Evolutionary conservation across 345 rosid species (phyloP).

Genomic region (Microthlaspi erraticum): DNA sequence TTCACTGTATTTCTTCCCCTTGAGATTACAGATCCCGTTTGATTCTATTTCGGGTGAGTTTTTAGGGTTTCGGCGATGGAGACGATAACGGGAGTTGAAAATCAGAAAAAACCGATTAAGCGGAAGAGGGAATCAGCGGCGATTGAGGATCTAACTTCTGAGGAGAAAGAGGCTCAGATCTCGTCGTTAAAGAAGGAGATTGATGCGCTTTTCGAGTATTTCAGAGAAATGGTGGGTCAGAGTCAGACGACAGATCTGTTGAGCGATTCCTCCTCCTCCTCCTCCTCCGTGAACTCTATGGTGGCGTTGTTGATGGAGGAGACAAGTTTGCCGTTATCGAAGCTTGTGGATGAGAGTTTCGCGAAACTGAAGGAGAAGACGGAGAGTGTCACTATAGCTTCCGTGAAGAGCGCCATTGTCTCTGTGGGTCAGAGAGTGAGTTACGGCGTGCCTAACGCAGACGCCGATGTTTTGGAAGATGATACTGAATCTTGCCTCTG

Average conservation of each 20-base stretch:
- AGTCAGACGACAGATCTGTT: constrained; percentile 41
- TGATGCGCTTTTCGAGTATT: constrained; percentile 60
- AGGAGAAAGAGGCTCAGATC: constrained; percentile 55
- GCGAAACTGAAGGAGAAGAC: constrained; percentile 47
- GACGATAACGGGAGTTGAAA: constrained; percentile 31
- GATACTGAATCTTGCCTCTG: constrained; percentile 63
- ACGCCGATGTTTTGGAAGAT: constrained; percentile 93
- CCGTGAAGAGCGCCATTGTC: constrained; percentile 69
- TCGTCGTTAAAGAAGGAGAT: constrained; percentile 52
- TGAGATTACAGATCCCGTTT: constrained; percentile 14
- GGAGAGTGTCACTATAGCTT: constrained; percentile 45
- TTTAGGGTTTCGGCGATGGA: constrained; percentile 38
- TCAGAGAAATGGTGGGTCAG: constrained; percentile 48
- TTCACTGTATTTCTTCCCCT: neutral
- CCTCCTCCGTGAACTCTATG: constrained; percentile 49
- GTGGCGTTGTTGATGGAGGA: constrained; percentile 82
- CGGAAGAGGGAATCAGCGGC: constrained; percentile 58
- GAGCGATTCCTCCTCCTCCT: constrained; percentile 45
- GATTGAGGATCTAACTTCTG: constrained; percentile 38
- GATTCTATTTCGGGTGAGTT: neutral
- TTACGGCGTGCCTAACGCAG: constrained; percentile 70
- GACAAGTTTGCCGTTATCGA: constrained; percentile 63
- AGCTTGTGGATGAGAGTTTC: constrained; percentile 61
- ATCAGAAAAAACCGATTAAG: constrained; percentile 49
- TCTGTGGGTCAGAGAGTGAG: constrained; percentile 74